phyloP scores from a whole-genome alignment of 2,329 filamentous ascomycete genomes.

The Xylaria arbuscula region DNA sequence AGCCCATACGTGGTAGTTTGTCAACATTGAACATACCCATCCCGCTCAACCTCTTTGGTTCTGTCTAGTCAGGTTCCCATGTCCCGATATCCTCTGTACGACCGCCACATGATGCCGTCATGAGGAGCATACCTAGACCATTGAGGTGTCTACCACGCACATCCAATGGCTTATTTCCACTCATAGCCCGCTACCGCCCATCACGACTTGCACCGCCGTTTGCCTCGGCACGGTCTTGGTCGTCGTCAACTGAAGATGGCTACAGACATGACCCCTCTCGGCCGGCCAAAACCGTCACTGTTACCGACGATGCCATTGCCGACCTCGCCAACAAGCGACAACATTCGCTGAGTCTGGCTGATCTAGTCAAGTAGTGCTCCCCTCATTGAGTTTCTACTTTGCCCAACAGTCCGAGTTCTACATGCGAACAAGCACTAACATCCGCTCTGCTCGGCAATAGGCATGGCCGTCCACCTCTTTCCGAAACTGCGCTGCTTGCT shows the following conservation, averaged over 20 bases:
- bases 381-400: background rate
- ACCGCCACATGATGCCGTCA: slow-evolving; percentile 57
- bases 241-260: slow-evolving; percentile 44
- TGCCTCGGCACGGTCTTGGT: slow-evolving; percentile 36
- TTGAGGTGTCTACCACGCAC: slow-evolving; percentile 52
- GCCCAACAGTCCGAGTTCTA: background rate
- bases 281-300: slow-evolving; percentile 60
- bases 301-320: slow-evolving; percentile 80
- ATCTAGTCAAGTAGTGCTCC: slow-evolving; percentile 80
- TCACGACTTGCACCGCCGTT: slow-evolving; percentile 29
- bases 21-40: background rate
- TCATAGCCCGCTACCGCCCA: slow-evolving; percentile 28
- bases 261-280: slow-evolving; percentile 53
- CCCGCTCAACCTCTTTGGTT: background rate
- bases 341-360: slow-evolving; percentile 84
- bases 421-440: slow-evolving; percentile 12
- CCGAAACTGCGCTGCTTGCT: slow-evolving; percentile 80
- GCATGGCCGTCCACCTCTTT: slow-evolving; percentile 85
- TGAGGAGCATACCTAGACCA: slow-evolving; percentile 56
- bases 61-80: background rate
- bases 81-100: background rate
- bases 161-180: slow-evolving; percentile 40
- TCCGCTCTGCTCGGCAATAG: slow-evolving; percentile 51
- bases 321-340: slow-evolving; percentile 81
- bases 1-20: background rate